Evolutionary conservation across 805 yeast species (phyloP), one percentile per base, ranked within the genome.

Genomic region (Wickerhamiella nectarea): DNA sequence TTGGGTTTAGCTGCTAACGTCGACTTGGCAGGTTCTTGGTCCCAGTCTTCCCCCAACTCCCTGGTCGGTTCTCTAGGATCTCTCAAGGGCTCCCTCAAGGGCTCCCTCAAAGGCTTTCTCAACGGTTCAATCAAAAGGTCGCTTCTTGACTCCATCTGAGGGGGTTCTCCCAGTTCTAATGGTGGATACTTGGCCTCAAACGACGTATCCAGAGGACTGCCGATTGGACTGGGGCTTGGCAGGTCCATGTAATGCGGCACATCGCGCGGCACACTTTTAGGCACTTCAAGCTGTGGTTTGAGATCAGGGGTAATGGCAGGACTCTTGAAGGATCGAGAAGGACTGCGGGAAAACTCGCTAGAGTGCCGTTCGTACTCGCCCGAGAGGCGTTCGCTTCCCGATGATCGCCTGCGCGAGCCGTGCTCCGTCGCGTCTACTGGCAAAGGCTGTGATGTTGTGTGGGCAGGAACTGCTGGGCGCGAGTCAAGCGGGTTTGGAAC

Each of bases 401-500:
- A 28, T 6, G 33, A n/a, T n/a, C n/a, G n/a, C n/a, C 34, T 29
- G 34, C n/a, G 7, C 6, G 35, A 17, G 35, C 21, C 14, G 5
- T 21, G 11, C 19, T 8, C 11, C 6, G 17, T 14, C n/a, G 35
- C 5, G 17, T 34, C 37, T n/a, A 26, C 42, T 20, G 33, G 39
- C 31, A 34, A 14, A 17, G 37, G 43, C 34, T 10, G 36, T 31
- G 38, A 17, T 14, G 39, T 43, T 34, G 14, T 40, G 12, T 38
- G 26, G 15, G 22, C 36, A 22, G 37, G 36, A 14, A 28, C 31
- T 7, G 31, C 31, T 20, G 26, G 33, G 10, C 20, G 18, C n/a
- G 29, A 12, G 15, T 40, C 38, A 12, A 74, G 63, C 2, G 80
- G 78, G 15, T 70, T 65, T 42, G 72, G 67, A 46, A 73, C 66